These are phyloP conservation scores for Kwoniella europaea DNA, from an alignment of 768 basidiomycete species.

Conservation along the genomic window DNA sequence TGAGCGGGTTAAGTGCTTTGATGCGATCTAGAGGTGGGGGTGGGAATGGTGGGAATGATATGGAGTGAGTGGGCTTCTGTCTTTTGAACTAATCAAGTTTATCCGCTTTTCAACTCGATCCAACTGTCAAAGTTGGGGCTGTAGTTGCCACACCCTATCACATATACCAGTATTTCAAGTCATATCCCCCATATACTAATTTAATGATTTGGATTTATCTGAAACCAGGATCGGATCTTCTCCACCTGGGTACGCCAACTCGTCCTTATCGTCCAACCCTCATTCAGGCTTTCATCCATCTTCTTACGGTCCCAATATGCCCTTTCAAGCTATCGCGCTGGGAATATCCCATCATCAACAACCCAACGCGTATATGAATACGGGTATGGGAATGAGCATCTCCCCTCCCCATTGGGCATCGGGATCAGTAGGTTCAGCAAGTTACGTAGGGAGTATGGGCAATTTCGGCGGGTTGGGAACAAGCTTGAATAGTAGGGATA, in stretches of 20 bases:
- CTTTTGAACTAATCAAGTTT: not conserved
- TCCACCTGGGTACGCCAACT: conserved; percentile 19
- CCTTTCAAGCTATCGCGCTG: conserved; percentile 27
- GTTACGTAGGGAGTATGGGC: conserved; percentile 44
- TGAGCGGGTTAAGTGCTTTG: conserved; percentile 28
- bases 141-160: no score
- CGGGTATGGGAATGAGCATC: conserved; percentile 44
- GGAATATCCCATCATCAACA: conserved; percentile 18
- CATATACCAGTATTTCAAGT: no score
- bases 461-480: conserved; percentile 27
- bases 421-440: conserved; percentile 27
- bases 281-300: conserved; percentile 35
- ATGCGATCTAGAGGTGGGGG: conserved; percentile 24
- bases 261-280: conserved; percentile 28
- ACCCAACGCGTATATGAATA: conserved; percentile 15
- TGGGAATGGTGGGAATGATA: conserved; percentile 5
- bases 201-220: not conserved
- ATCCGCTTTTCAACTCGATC: not conserved
- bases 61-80: conserved; percentile 13
- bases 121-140: no score
- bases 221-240: conserved; percentile 8
- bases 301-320: conserved; percentile 26
- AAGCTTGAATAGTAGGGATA: conserved; percentile 34
- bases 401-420: conserved; percentile 42
- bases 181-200: not conserved